These are phyloP conservation scores for Sporisorium sorghi DNA, from an alignment of 1,284 basidiomycete genomes.

Conservation along the genomic window DNA sequence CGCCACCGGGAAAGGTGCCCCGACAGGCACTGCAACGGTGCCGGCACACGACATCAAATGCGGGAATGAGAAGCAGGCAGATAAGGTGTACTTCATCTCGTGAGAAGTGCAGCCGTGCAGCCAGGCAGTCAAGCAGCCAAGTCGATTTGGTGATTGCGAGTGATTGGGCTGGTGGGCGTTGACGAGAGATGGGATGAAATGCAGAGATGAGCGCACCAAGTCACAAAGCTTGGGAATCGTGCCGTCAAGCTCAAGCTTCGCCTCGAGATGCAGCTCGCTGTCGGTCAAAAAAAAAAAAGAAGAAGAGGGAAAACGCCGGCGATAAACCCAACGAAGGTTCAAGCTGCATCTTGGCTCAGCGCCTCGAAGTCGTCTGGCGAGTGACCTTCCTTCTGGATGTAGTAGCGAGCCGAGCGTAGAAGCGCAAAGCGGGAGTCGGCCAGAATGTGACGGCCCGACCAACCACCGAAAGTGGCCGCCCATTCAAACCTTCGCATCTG, in stretches of 20 bases:
- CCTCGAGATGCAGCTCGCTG: background rate
- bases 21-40: slow-evolving; percentile 3
- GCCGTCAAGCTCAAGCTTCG: slow-evolving; percentile 14
- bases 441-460: slow-evolving; percentile 35
- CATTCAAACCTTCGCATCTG: slow-evolving; percentile 36
- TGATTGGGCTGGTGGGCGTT: slow-evolving; percentile 17
- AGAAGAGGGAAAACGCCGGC: background rate
- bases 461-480: slow-evolving; percentile 38
- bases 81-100: slow-evolving; percentile 29
- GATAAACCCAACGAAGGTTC: slow-evolving; percentile 1
- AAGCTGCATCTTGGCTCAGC: slow-evolving; percentile 16
- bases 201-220: slow-evolving; percentile 4
- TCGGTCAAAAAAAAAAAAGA: slow-evolving; percentile 1
- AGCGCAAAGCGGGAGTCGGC: slow-evolving; percentile 29
- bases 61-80: slow-evolving; percentile 4
- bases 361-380: slow-evolving; percentile 23
- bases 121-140: background rate
- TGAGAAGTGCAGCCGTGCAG: slow-evolving; percentile 4
- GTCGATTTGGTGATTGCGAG: background rate
- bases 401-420: slow-evolving; percentile 34
- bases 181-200: slow-evolving; percentile 7
- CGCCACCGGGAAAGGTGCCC: background rate
- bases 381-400: slow-evolving; percentile 34
- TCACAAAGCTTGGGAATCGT: slow-evolving; percentile 3
- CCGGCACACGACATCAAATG: background rate